These are phyloP conservation scores for Xylaria scruposa DNA, from an alignment of 495 filamentous ascomycete species.

Conservation along the genomic window DNA sequence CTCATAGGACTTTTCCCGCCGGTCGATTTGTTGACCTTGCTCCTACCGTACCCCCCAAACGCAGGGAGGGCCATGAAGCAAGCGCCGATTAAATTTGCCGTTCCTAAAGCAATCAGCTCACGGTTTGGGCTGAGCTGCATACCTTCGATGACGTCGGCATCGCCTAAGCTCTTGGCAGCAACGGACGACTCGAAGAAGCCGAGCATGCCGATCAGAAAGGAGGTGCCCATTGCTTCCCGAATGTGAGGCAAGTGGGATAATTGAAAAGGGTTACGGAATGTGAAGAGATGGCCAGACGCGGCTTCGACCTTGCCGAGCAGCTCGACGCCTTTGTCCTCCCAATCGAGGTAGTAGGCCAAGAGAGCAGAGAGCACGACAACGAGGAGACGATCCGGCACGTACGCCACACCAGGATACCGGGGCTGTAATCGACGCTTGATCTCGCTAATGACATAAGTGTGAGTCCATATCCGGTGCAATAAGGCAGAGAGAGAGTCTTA, in stretches of 20 bases:
- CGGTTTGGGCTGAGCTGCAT: constrained; percentile 88
- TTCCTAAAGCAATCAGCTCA: constrained; percentile 90
- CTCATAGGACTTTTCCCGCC: constrained; percentile 94
- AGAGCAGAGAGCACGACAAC: constrained; percentile 88
- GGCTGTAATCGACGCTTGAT: constrained; percentile 84
- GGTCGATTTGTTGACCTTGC: constrained; percentile 91
- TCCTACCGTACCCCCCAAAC: constrained; percentile 95
- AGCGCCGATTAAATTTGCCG: constrained; percentile 87
- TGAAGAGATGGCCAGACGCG: constrained; percentile 69
- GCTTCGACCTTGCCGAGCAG: constrained; percentile 83
- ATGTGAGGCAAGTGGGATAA: constrained; percentile 77
- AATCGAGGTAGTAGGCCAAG: constrained; percentile 76
- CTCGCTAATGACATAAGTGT: constrained; percentile 57
- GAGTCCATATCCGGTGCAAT: not conserved
- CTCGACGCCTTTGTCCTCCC: constrained; percentile 81
- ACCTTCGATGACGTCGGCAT: constrained; percentile 69
- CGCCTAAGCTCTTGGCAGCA: constrained; percentile 88
- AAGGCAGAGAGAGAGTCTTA: constrained; percentile 34
- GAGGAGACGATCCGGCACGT: constrained; percentile 89
- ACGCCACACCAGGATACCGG: constrained; percentile 80
- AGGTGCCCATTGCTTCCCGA: constrained; percentile 85
- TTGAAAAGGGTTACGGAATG: constrained; percentile 85
- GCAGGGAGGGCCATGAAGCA: constrained; percentile 91
- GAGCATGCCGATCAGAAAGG: constrained; percentile 91
- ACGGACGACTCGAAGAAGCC: constrained; percentile 99